A percentile compares a stretch with the other conserved stretches of the same genome.
Conservation (phyloP, 164 flowering plant species). For the Warburgia ugandensis region DNA sequence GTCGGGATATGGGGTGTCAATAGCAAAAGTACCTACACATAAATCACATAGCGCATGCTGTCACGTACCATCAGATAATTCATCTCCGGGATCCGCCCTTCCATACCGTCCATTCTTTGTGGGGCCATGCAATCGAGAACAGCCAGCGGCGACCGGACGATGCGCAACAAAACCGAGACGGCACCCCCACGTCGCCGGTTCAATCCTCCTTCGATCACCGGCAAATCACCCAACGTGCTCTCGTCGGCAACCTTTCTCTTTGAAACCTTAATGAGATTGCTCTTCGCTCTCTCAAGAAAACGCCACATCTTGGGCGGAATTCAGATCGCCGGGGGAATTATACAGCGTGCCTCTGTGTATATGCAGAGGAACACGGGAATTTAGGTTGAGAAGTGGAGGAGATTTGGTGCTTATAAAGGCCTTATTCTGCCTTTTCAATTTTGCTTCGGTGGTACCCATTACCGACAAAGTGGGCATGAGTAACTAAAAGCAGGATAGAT, state of each 20-base stretch:
- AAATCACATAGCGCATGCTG: slow-evolving; percentile 61
- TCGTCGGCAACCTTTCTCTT: slow-evolving; percentile 56
- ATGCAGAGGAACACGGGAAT: too few relatives aligned
- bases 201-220: neutral
- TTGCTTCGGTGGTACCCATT: too few relatives aligned
- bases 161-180: slow-evolving; percentile 8
- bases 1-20: too few relatives aligned
- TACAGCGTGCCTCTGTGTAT: too few relatives aligned
- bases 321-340: too few relatives aligned
- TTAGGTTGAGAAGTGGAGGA: too few relatives aligned
- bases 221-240: slow-evolving; percentile 25
- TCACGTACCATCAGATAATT: slow-evolving; percentile 68
- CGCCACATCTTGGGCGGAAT: slow-evolving; percentile 41
- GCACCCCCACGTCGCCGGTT: neutral
- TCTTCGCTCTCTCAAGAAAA: slow-evolving; percentile 18
- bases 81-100: slow-evolving; percentile 43
- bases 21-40: slow-evolving; percentile 40
- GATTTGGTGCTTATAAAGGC: too few relatives aligned
- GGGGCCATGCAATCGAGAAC: slow-evolving; percentile 40
- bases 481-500: too few relatives aligned
- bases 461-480: too few relatives aligned
- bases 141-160: slow-evolving; percentile 17
- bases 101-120: slow-evolving; percentile 31
- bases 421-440: too few relatives aligned
- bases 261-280: slow-evolving; percentile 29